Evolutionary conservation across 805 yeast genomes (phyloP), one percentile per base, ranked within the genome.

Genomic region (Yamadazyma akitaensis): DNA sequence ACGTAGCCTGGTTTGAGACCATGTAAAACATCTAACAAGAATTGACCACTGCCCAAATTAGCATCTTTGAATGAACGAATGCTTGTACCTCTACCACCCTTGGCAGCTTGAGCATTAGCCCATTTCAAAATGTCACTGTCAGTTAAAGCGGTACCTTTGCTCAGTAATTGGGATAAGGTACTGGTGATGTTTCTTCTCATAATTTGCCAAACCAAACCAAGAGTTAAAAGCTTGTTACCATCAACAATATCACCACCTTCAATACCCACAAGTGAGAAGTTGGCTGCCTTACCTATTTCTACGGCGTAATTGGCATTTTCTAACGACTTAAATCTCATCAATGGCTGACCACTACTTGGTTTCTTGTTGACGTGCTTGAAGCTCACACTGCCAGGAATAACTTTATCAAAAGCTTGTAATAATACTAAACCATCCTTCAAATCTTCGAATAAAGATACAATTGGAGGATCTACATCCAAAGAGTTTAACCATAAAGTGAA

Each of bases 291-390:
- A 57, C 99, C 99, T 43, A 95, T 78, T 56, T 88, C 96, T 36
- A 94, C 98, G n/a, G 96, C 96, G 62, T 94, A 94, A 67, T 94
- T 94, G n/a, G 96, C 89, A 67, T 94, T 94, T 68, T 94, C 99
- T 48, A 94, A 78, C 1, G 97, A 97, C 70, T 92, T 94, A 74
- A 94, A 94, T 55, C 97, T 81, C 37, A 89, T 80, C 54, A 94
- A 58, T 61, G 90, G 97, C 10, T 68, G 68, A 28, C 92, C 95
- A 41, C 75, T 73, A 1, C 77, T 65, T n/a, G 96, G 95, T 59
- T 80, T 84, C 68, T 91, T 85, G 71, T 94, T 94, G 42, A 92
- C 84, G 60, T 80, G 86, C 58, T 80, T 84, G 63, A 76, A 70
- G 55, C 88, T 81, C 34, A 92, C 96, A 3, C 88, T 79, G 12